phyloP scores from a whole-genome alignment of 176 grass and related monocot genomes.

The Carex pumila region DNA sequence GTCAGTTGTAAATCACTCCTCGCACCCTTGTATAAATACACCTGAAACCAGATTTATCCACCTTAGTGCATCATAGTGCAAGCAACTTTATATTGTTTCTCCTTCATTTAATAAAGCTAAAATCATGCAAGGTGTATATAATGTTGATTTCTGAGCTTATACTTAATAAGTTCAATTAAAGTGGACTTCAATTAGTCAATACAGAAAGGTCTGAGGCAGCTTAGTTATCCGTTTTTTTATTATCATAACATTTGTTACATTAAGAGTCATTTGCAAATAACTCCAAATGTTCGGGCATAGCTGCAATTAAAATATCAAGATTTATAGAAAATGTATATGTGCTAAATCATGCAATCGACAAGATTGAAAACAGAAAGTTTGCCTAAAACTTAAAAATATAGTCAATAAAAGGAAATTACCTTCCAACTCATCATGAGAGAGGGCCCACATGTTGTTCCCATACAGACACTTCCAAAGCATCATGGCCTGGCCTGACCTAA shows the following conservation, averaged over 20 bases:
- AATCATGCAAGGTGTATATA: background rate
- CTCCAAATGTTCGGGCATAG: background rate
- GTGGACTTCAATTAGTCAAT: background rate
- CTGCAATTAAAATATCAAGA: background rate
- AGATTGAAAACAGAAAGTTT: background rate
- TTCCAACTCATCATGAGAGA: constrained; percentile 54
- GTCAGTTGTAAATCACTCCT: background rate
- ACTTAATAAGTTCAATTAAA: background rate
- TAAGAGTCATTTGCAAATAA: background rate
- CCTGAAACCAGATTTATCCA: background rate
- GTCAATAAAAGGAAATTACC: constrained; percentile 23
- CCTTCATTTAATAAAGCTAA: background rate
- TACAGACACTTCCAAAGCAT: constrained; percentile 98
- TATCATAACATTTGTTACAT: background rate
- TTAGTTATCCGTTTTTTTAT: background rate
- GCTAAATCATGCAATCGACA: background rate
- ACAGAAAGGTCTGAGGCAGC: background rate
- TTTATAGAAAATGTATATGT: background rate
- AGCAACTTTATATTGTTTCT: background rate
- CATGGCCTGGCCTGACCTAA: constrained; percentile 76
- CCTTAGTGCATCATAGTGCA: background rate
- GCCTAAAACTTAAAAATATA: background rate
- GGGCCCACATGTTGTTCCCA: constrained; percentile 71
- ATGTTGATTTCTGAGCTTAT: background rate
- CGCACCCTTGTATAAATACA: background rate